Evolutionary conservation across 306 rosid genomes (phyloP), one percentile per base, ranked within the genome.

Genomic region (Quercus wislizeni): DNA sequence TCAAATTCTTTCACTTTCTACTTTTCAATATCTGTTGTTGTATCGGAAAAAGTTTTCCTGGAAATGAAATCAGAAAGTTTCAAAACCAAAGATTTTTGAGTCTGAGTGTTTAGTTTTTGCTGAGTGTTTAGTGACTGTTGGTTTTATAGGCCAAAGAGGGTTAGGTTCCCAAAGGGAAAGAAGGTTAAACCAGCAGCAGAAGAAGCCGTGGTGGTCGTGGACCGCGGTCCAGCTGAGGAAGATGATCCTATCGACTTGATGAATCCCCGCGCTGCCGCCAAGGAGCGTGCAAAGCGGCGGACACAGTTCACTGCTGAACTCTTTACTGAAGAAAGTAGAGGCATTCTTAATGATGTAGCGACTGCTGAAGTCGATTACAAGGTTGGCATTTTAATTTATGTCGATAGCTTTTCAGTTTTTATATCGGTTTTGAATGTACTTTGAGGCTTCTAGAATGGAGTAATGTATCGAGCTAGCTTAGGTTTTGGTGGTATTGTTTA

Each of bases 141-240:
- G 38, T 69, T 64, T 27, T 71, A 69, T 73, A 88, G 92, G 46
- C 68, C 74, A 57, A 95, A 93, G 81, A 92, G 86, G 87, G 85
- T 91, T 14, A 81, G 94, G 87, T 95, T 92, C 85, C 98, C 99
- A 0, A 95, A 92, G 87, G 98, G 98, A 9, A 95, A 86, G 91
- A 92, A 95, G 82, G 92, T 79, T 83, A 95, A 80, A 71, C 77
- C 76, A 17, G 97, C 78, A 65, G 89, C 54, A 49, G 17, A 73
- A 68, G 93, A 85, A 77, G 72, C 75, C 41, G 46, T 41, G 12
- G 46, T 8, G 46, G 12, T 41, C 46, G 83, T 78, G 67, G 87
- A 59, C 10, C 57, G 68, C 80, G 86, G 19, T 67, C 79, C 76
- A 55, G 84, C 74, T 25, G 88, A 81, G 82, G 83, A 81, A 18